These are phyloP conservation scores for Pugionium cornutum DNA, from an alignment of 345 rosid species.

Conservation along the genomic window DNA sequence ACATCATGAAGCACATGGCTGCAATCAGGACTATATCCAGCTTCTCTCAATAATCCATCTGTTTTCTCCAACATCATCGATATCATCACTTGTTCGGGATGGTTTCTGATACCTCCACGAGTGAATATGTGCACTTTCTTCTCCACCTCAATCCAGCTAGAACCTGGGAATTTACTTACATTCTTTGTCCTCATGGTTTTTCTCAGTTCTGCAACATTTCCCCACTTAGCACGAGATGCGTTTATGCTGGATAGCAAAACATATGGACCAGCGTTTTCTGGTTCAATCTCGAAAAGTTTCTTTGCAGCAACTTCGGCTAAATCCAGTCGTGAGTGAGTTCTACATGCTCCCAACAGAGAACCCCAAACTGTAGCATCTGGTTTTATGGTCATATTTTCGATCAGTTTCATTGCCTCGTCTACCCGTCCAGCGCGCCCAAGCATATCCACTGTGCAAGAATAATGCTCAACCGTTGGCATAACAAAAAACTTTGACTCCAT, in stretches of 20 bases:
- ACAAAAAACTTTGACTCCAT: constrained; percentile 60
- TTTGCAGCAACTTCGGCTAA: constrained; percentile 75
- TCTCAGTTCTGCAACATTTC: constrained; percentile 59
- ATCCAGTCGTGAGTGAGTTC: constrained; percentile 60
- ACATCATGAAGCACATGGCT: constrained; percentile 79
- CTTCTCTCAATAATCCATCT: constrained; percentile 60
- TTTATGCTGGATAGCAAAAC: constrained; percentile 69
- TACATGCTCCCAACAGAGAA: constrained; percentile 74
- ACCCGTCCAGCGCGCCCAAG: constrained; percentile 74
- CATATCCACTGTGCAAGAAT: constrained; percentile 83
- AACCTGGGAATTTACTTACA: constrained; percentile 71
- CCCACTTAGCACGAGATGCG: constrained; percentile 68
- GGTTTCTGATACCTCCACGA: constrained; percentile 54
- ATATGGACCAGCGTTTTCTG: constrained; percentile 67
- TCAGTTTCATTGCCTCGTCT: constrained; percentile 64
- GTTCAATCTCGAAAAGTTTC: constrained; percentile 65
- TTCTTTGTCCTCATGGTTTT: constrained; percentile 52
- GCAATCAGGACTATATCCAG: constrained; percentile 73
- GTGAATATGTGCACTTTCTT: constrained; percentile 72
- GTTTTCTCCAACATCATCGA: constrained; percentile 53
- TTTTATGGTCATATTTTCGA: constrained; percentile 62
- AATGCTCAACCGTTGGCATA: constrained; percentile 59
- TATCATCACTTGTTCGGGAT: constrained; percentile 58
- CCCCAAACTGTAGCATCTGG: constrained; percentile 88
- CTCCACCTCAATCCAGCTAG: constrained; percentile 75